phyloP scores from a whole-genome alignment of 805 yeast genomes.

The Nakazawaea siamensis region DNA sequence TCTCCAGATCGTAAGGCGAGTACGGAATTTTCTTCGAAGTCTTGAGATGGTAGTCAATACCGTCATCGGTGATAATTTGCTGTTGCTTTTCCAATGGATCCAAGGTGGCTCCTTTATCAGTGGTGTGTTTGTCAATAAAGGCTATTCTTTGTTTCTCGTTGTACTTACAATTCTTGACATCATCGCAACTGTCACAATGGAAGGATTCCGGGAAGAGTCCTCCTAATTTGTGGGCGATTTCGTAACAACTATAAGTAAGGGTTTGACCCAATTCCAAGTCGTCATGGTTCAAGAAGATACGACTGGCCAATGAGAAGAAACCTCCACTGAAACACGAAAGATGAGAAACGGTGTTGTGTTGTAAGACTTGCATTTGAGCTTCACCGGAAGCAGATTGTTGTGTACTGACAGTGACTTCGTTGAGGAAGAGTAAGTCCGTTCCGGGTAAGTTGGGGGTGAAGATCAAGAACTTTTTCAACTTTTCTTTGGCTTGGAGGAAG shows the following conservation, averaged over 20 bases:
- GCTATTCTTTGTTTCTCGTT: constrained; percentile 11
- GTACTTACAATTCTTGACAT: constrained; percentile 15
- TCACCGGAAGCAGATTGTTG: constrained; percentile 12
- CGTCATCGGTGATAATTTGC: neutral
- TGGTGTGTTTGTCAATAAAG: constrained; percentile 10
- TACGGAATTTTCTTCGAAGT: constrained; percentile 6
- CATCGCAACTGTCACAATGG: constrained; percentile 19
- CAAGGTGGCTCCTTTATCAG: neutral
- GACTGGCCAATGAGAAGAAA: constrained; percentile 40
- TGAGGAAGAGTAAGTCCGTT: constrained; percentile 15
- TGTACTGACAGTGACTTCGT: constrained; percentile 18
- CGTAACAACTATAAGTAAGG: constrained; percentile 41
- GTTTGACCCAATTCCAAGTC: constrained; percentile 32
- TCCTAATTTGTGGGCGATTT: constrained; percentile 30
- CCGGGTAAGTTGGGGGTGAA: constrained; percentile 37
- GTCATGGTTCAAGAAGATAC: constrained; percentile 25
- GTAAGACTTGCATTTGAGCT: constrained; percentile 7
- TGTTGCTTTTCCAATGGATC: neutral
- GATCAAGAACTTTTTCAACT: constrained; percentile 31
- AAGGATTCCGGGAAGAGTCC: constrained; percentile 38
- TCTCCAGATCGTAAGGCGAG: neutral
- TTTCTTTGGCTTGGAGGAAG: constrained; percentile 24
- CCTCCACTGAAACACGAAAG: constrained; percentile 47
- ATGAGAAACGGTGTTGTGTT: constrained; percentile 29
- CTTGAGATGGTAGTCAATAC: neutral